Evolutionary conservation across 2,329 filamentous ascomycete genomes (phyloP).

Genomic region (Davidsoniella australis): DNA sequence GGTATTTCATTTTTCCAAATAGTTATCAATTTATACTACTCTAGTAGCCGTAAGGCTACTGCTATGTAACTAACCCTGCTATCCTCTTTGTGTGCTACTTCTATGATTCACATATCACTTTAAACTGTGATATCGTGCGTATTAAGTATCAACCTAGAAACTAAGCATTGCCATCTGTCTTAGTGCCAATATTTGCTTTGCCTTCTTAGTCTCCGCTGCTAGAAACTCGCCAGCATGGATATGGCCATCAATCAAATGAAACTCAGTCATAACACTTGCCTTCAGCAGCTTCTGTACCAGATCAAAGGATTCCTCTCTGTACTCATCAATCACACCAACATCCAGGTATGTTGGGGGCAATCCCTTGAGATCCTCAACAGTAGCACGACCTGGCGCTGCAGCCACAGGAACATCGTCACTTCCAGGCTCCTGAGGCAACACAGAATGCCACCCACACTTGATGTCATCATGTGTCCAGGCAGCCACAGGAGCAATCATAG

Average conservation of each 20-base stretch:
- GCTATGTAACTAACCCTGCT: too few species aligned
- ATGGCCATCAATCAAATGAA: slow-evolving; percentile 24
- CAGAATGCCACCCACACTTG: slow-evolving; percentile 15
- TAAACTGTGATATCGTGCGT: too few species aligned
- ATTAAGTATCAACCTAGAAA: too few species aligned
- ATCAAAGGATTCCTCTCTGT: slow-evolving; percentile 19
- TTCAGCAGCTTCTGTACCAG: slow-evolving; percentile 19
- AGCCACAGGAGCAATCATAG: slow-evolving; percentile 1
- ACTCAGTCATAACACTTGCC: slow-evolving; percentile 22
- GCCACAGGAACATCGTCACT: slow-evolving; percentile 13
- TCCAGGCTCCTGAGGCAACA: slow-evolving; percentile 11
- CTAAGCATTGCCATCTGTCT: too few species aligned
- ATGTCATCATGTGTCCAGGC: slow-evolving; percentile 14
- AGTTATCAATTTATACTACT: too few species aligned
- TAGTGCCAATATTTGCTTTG: too few species aligned
- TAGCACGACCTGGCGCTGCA: slow-evolving; percentile 16
- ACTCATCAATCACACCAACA: slow-evolving; percentile 23
- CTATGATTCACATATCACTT: too few species aligned
- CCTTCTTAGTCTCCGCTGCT: slow-evolving; percentile 1
- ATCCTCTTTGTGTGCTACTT: too few species aligned
- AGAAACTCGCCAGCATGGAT: slow-evolving; percentile 18
- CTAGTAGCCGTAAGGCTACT: too few species aligned
- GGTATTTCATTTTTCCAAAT: too few species aligned
- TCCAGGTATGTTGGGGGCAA: slow-evolving; percentile 24
- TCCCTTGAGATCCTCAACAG: slow-evolving; percentile 14